These are phyloP conservation scores for Erigeron philadelphicus DNA, from an alignment of 140 eudicot genomes.

Conservation along the genomic window DNA sequence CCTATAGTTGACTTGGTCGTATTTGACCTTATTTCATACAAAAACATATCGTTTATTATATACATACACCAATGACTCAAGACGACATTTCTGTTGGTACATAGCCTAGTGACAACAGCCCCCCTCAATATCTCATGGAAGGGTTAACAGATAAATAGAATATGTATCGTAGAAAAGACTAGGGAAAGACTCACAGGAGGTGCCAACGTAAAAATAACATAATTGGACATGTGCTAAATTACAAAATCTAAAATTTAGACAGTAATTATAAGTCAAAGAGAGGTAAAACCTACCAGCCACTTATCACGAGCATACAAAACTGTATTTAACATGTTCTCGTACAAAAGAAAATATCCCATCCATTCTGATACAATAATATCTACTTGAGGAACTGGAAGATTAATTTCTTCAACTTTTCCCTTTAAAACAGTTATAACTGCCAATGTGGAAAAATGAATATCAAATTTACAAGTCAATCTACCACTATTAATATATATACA, in stretches of 20 bases:
- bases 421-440: slow-evolving; percentile 91
- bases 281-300: slow-evolving; percentile 75
- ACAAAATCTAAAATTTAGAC: neutral
- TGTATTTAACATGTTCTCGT: slow-evolving; percentile 90
- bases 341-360: slow-evolving; percentile 96
- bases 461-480: slow-evolving; percentile 8
- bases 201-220: too few relatives aligned
- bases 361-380: slow-evolving; percentile 92
- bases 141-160: too few relatives aligned
- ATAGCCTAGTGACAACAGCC: too few relatives aligned
- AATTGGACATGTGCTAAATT: neutral
- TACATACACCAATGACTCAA: too few relatives aligned
- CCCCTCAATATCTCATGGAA: too few relatives aligned
- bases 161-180: too few relatives aligned
- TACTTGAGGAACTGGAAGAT: slow-evolving; percentile 92
- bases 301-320: slow-evolving; percentile 97
- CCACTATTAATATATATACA: neutral
- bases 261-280: neutral
- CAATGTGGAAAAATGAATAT: neutral
- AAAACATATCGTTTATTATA: too few relatives aligned
- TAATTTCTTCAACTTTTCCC: slow-evolving; percentile 92
- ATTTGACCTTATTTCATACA: too few relatives aligned
- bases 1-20: too few relatives aligned
- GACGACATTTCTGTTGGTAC: too few relatives aligned
- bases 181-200: neutral